A percentile compares a stretch with the other conserved stretches of the same genome.
phyloP scores from a whole-genome alignment of 2,329 filamentous ascomycete genomes.

The Alternaria consortialis region DNA sequence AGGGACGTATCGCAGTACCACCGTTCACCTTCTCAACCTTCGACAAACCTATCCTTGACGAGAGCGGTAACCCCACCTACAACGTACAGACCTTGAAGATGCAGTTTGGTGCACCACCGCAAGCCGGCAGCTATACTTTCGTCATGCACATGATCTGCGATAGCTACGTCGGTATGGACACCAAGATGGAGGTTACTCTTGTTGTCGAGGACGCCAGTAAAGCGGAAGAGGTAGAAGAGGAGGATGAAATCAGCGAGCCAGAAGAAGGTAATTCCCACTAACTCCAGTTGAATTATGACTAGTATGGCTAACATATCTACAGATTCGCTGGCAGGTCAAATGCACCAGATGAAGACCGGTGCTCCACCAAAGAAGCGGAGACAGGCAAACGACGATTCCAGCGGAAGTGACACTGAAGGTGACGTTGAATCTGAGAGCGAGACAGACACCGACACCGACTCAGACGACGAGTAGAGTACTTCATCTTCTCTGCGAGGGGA shows the following conservation, averaged over 20 bases:
- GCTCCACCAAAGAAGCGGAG: constrained; percentile 65
- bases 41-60: constrained; percentile 85
- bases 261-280: constrained; percentile 80
- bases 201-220: constrained; percentile 89
- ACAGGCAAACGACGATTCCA: constrained; percentile 68
- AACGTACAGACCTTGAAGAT: constrained; percentile 96
- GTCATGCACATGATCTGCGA: constrained; percentile 94
- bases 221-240: constrained; percentile 78
- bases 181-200: constrained; percentile 88
- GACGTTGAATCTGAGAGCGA: constrained; percentile 64
- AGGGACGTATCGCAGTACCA: constrained; percentile 94
- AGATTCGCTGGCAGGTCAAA: constrained; percentile 92
- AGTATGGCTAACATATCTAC: constrained; percentile 36
- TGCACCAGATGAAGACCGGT: constrained; percentile 84
- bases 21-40: constrained; percentile 96
- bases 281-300: not conserved
- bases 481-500: not conserved
- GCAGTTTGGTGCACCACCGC: constrained; percentile 93
- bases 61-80: constrained; percentile 85
- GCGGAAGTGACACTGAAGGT: constrained; percentile 71
- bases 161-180: constrained; percentile 93
- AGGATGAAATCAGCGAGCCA: constrained; percentile 97
- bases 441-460: constrained; percentile 55
- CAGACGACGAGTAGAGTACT: constrained; percentile 49
- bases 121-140: constrained; percentile 92